phyloP scores from a whole-genome alignment of 768 basidiomycete species.

The Agaricus sinodeliciosus region DNA sequence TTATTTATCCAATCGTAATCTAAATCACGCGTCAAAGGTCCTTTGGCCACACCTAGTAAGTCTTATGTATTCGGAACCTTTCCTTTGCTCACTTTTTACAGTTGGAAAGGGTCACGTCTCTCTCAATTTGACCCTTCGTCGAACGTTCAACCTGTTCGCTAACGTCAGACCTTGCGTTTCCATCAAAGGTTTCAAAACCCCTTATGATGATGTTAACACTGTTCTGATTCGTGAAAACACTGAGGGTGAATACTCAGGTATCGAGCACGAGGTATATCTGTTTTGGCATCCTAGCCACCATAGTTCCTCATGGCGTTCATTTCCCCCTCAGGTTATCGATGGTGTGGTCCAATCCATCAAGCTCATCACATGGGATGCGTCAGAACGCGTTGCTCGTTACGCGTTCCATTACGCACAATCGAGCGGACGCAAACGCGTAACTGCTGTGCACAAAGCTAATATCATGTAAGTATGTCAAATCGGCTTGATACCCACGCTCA shows the following conservation, averaged over 20 bases:
- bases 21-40: constrained; percentile 43
- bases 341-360: constrained; percentile 99
- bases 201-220: constrained; percentile 97
- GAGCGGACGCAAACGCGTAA: constrained; percentile 84
- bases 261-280: constrained; percentile 86
- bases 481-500: constrained; percentile 1
- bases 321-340: constrained; percentile 66
- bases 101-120: constrained; percentile 99
- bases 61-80: constrained; percentile 10
- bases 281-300: background rate
- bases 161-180: constrained; percentile 97
- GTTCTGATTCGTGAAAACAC: constrained; percentile 99
- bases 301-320: background rate
- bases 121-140: constrained; percentile 90
- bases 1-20: constrained; percentile 1
- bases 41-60: constrained; percentile 95
- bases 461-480: constrained; percentile 70
- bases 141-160: constrained; percentile 97
- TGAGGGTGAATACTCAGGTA: constrained; percentile 99
- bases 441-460: constrained; percentile 98
- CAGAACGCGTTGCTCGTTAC: constrained; percentile 96
- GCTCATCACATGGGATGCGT: constrained; percentile 98
- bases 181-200: constrained; percentile 95
- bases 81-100: constrained; percentile 24
- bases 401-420: constrained; percentile 97